These are phyloP conservation scores for Hymenoscyphus albidus DNA, from an alignment of 2,329 filamentous ascomycete genomes.

Conservation along the genomic window DNA sequence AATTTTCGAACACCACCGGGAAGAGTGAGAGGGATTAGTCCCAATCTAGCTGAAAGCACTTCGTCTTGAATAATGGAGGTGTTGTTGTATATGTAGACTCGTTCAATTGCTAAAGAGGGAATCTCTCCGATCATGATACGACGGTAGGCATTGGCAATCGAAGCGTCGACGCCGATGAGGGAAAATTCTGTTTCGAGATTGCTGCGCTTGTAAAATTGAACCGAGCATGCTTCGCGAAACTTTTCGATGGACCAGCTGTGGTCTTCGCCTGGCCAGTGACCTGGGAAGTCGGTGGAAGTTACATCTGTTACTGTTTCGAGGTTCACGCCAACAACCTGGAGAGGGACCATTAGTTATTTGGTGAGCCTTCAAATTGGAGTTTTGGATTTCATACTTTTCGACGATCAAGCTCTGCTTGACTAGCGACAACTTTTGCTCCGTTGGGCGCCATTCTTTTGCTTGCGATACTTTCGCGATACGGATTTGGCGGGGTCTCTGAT, in stretches of 20 bases:
- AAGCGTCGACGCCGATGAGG: constrained; percentile 84
- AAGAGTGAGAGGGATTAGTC: constrained; percentile 84
- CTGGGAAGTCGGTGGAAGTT: constrained; percentile 85
- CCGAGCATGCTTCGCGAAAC: constrained; percentile 66
- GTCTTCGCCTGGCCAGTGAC: constrained; percentile 86
- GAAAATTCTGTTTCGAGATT: constrained; percentile 80
- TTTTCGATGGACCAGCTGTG: constrained; percentile 71
- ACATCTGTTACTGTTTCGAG: constrained; percentile 87
- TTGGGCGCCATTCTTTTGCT: constrained; percentile 41
- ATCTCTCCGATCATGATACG: constrained; percentile 94
- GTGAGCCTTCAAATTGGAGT: neutral
- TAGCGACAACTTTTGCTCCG: constrained; percentile 37
- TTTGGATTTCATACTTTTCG: constrained; percentile 51
- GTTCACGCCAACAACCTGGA: constrained; percentile 78
- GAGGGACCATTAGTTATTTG: constrained; percentile 3
- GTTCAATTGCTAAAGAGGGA: constrained; percentile 89
- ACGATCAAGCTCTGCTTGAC: constrained; percentile 53
- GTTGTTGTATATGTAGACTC: constrained; percentile 91
- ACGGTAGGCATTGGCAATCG: constrained; percentile 94
- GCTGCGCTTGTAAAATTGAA: constrained; percentile 82
- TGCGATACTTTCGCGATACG: neutral
- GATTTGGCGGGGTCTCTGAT: constrained; percentile 25
- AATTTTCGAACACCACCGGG: constrained; percentile 70
- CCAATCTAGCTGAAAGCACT: constrained; percentile 84
- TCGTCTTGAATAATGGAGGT: constrained; percentile 98